Percentiles rank a stretch among this genome's conserved stretches.
Conservation (phyloP, 805 yeast genomes). For the Saccharomycopsis fibuligera region DNA sequence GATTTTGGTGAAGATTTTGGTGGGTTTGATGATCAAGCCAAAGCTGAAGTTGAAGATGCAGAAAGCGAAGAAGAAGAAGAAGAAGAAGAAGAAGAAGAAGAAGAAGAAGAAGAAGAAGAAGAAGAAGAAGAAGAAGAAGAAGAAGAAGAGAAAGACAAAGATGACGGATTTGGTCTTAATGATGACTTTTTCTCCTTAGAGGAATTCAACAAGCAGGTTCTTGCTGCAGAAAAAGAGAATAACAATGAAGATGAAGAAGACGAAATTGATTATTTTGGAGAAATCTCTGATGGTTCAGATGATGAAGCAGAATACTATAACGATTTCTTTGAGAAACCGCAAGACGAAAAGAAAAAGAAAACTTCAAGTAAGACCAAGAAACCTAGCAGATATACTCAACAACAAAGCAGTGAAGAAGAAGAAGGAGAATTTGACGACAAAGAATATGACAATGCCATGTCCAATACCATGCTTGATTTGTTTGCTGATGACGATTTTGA, state of each 20-base stretch:
- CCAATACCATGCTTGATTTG: constrained; percentile 56
- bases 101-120: constrained; percentile 27
- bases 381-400: constrained; percentile 19
- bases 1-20: constrained; percentile 22
- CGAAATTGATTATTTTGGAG: constrained; percentile 45
- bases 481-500: constrained; percentile 40
- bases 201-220: constrained; percentile 70
- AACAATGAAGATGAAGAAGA: constrained; percentile 45
- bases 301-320: constrained; percentile 54
- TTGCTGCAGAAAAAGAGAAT: constrained; percentile 49
- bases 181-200: constrained; percentile 83
- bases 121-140: constrained; percentile 28
- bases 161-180: constrained; percentile 51
- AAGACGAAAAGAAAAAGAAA: constrained; percentile 10
- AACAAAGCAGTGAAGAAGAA: constrained; percentile 27
- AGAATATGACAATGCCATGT: constrained; percentile 56
- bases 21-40: constrained; percentile 23
- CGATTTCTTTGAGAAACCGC: constrained; percentile 54
- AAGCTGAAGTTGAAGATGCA: constrained; percentile 25
- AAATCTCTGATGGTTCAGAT: constrained; percentile 46
- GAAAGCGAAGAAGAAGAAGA: constrained; percentile 35
- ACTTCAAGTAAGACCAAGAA: no score
- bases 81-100: constrained; percentile 28
- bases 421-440: constrained; percentile 48
- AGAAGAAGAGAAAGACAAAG: constrained; percentile 24